Base-by-base conservation (phyloP, 257 asterid genomes). In the Petunia axillaris region DNA sequence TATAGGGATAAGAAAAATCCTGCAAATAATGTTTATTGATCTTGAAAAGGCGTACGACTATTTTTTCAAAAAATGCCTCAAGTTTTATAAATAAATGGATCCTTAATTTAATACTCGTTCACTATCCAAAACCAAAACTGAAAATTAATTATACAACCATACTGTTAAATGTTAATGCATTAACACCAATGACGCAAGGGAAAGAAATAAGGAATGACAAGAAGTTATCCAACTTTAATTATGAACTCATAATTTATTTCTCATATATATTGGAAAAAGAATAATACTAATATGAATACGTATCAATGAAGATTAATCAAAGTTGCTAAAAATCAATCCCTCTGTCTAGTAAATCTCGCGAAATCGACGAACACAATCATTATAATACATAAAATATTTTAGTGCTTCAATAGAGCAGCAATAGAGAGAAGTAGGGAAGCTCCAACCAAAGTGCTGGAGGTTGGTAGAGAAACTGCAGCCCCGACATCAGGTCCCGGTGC, bases 401-500 rank as follows among this genome's bases (percentile, higher is more conserved):
- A 82, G 64, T 85, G 85, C 88, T 84, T 85, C 77, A 85, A 64
- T 8, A 85, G 81, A 59, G 84, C 84, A 16, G 66, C 39, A 60
- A 43, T 73, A 2, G 88, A 83, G 8, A 78, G 66, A 8, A 83
- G 40, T 0, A 85, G 71, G 39, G 88, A 83, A 3, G 78, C 35
- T 10, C 71, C 86, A 10, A 78, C 64, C 79, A 83, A 11, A 3
- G 77, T 86, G 7, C 79, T 83, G 64, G 86, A 85, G 48, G 73
- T 65, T 16, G 88, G 79, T 57, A 81, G 3, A 6, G 83, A 73
- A 60, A 81, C 83, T 3, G 85, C 88, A 0, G 81, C 86, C 71
- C 88, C 88, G 40, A 81, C 81, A 4, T 71, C 83, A 55, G 88
- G 88, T 15, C 86, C 15, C 37, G 88, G 86, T 1, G 86, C 82